These are phyloP conservation scores for Trichosporon coremiiforme DNA, from an alignment of 1,284 basidiomycete species.

Conservation along the genomic window DNA sequence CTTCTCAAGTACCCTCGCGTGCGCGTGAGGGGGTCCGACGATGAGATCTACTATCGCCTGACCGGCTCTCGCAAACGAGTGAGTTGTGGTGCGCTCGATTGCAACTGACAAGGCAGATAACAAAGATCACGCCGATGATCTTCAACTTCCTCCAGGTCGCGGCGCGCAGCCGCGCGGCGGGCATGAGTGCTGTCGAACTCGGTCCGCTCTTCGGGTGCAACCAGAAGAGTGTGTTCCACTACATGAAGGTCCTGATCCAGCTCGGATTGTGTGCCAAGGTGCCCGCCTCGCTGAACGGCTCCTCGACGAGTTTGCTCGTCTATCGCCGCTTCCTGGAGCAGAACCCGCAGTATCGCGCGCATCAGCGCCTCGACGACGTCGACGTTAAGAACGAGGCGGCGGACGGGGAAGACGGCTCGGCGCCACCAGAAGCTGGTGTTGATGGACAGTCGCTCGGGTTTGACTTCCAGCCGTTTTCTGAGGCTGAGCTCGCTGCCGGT, in stretches of 20 bases:
- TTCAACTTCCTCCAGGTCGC: constrained; percentile 39
- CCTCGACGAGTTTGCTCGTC: constrained; percentile 46
- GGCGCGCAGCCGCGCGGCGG: constrained; percentile 28
- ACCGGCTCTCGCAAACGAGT: constrained; percentile 49
- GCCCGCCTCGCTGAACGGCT: constrained; percentile 40
- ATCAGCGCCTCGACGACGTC: constrained; percentile 27
- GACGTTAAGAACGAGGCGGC: constrained; percentile 31
- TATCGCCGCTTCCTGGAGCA: constrained; percentile 47
- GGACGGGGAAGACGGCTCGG: constrained; percentile 26
- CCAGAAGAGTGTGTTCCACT: constrained; percentile 50
- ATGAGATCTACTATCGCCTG: constrained; percentile 51
- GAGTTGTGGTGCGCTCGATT: constrained; percentile 14
- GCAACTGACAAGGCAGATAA: constrained; percentile 35
- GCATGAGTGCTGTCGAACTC: constrained; percentile 39
- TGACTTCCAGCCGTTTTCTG: constrained; percentile 40
- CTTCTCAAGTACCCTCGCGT: constrained; percentile 43
- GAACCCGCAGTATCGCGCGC: constrained; percentile 41
- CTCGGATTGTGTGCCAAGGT: constrained; percentile 49
- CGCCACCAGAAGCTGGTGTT: constrained; percentile 11
- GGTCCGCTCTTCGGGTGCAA: constrained; percentile 44
- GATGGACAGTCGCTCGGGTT: constrained; percentile 32
- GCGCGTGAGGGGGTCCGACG: constrained; percentile 46
- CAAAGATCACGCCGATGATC: constrained; percentile 43
- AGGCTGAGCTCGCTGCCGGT: constrained; percentile 44
- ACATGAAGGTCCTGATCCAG: constrained; percentile 44